Evolutionary conservation across 2,329 filamentous ascomycete species (phyloP).

Genomic region (Calonectria naviculata): DNA sequence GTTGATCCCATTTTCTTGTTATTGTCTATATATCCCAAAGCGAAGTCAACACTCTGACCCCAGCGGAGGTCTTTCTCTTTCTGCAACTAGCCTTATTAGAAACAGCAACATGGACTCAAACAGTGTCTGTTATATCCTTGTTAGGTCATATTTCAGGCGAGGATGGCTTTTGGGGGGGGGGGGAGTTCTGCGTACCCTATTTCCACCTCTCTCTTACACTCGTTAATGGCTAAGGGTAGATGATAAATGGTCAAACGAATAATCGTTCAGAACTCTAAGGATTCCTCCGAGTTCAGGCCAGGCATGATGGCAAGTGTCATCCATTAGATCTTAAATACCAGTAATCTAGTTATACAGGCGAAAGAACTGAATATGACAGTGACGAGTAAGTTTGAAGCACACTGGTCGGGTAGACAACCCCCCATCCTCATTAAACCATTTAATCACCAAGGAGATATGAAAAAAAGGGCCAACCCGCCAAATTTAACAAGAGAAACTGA

Average conservation of each 20-base stretch:
- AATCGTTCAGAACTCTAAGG: no score
- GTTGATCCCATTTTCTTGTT: background rate
- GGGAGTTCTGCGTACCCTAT: no score
- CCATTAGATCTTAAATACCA: background rate
- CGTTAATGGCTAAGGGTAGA: no score
- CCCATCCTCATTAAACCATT: background rate
- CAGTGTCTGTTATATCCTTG: background rate
- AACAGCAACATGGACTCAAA: no score
- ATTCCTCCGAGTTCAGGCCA: background rate
- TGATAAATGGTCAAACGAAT: no score
- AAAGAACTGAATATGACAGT: conserved; percentile 5
- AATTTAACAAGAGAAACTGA: conserved; percentile 23
- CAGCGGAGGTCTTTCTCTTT: background rate
- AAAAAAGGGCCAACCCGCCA: background rate
- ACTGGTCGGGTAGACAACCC: background rate
- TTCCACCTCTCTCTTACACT: no score
- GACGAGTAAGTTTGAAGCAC: background rate
- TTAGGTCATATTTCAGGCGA: no score
- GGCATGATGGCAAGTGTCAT: background rate
- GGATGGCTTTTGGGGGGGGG: no score
- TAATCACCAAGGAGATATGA: background rate
- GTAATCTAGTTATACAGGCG: background rate
- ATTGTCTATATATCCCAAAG: background rate
- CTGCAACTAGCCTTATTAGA: no score
- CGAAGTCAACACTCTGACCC: background rate